Conservation (phyloP, 2,329 filamentous ascomycete species). For the Pochonia chlamydosporia region DNA sequence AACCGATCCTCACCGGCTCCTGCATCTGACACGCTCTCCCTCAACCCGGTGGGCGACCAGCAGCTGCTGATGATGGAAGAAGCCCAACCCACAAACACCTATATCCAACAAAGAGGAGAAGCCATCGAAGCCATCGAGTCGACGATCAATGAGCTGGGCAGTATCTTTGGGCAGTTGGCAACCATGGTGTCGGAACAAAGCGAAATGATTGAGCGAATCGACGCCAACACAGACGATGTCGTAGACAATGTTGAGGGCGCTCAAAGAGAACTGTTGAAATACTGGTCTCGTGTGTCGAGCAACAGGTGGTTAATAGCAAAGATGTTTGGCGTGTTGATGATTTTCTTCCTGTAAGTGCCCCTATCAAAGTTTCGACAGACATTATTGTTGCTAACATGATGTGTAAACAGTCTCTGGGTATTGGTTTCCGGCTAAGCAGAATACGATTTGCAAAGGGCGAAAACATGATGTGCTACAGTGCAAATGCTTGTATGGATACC, state of each 20-base stretch:
- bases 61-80: conserved; percentile 92
- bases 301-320: conserved; percentile 93
- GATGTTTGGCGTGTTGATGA: conserved; percentile 80
- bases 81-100: conserved; percentile 76
- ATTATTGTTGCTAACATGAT: background rate
- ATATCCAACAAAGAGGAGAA: conserved; percentile 89
- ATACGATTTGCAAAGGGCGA: background rate
- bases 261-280: conserved; percentile 91
- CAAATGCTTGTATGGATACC: background rate
- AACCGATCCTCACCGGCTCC: conserved; percentile 60
- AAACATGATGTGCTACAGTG: background rate
- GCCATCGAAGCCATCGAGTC: conserved; percentile 96
- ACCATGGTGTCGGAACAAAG: conserved; percentile 97
- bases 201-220: conserved; percentile 95
- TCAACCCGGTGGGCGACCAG: conserved; percentile 77
- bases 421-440: conserved; percentile 29
- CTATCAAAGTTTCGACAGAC: background rate
- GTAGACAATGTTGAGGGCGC: conserved; percentile 98
- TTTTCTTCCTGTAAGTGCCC: conserved; percentile 65
- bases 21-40: conserved; percentile 68
- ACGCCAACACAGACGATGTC: conserved; percentile 95
- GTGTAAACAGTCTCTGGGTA: conserved; percentile 29
- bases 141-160: conserved; percentile 85
- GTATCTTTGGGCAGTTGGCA: conserved; percentile 88
- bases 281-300: conserved; percentile 89